Percentiles rank a stretch among this genome's conserved stretches.
phyloP scores from a whole-genome alignment of 192 early-diverging fungal genomes.

The Chytriomyces hyalinus region DNA sequence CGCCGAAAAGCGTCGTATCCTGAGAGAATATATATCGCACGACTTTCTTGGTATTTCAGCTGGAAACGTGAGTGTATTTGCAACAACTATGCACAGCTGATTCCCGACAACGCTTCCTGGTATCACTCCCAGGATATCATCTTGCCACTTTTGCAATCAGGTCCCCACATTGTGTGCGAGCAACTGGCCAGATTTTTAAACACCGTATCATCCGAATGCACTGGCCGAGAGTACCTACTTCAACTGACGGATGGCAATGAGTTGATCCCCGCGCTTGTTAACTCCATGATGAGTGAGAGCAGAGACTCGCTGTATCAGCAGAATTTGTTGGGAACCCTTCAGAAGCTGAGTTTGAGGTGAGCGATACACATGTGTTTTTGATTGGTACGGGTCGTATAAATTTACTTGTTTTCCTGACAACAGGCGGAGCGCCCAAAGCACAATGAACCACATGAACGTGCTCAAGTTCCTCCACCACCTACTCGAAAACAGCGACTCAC shows the following conservation, averaged over 20 bases:
- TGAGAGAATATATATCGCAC: slow-evolving; percentile 32
- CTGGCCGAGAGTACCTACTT: slow-evolving; percentile 53
- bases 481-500: slow-evolving; percentile 41
- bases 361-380: not conserved
- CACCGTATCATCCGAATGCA: slow-evolving; percentile 44
- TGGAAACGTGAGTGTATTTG: slow-evolving; percentile 4
- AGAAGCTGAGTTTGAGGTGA: slow-evolving; percentile 57
- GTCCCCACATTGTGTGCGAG: slow-evolving; percentile 28
- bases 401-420: slow-evolving; percentile 4
- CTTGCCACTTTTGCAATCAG: slow-evolving; percentile 17
- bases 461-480: slow-evolving; percentile 42
- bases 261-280: slow-evolving; percentile 40
- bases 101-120: not conserved
- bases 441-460: slow-evolving; percentile 48
- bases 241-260: not conserved
- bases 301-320: slow-evolving; percentile 40
- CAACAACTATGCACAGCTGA: not conserved
- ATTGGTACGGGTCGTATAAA: not conserved
- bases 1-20: slow-evolving; percentile 22
- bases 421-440: slow-evolving; percentile 50
- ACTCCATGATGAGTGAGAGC: slow-evolving; percentile 33
- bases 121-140: not conserved
- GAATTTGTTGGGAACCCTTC: slow-evolving; percentile 52
- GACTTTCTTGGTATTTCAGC: slow-evolving; percentile 42
- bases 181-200: slow-evolving; percentile 49